Base-by-base conservation (phyloP, 2,329 filamentous ascomycete species). In the Aspergillus puulaauensis region DNA sequence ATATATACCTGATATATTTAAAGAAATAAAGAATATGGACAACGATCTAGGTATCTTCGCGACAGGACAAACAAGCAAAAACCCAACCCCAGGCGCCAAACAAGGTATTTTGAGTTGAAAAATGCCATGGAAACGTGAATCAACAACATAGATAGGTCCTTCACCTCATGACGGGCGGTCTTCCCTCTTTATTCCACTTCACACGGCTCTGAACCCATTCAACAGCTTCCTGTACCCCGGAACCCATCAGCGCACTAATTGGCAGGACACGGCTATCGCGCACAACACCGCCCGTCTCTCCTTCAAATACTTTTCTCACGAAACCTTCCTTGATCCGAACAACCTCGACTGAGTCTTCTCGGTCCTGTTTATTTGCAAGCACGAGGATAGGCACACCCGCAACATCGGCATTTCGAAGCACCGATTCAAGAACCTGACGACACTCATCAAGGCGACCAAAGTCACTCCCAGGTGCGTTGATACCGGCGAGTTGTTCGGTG, bases 291-390 rank as follows among this genome's bases (percentile, higher is more conserved):
- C 91, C 91, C 77, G 93, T 95, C 71, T 96, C 91, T 19, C 95
- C 91, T 79, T 98, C 93, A 79, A 96, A 95, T 21, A 99, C 93
- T 78, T 90, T 92, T 77, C 96, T 89, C 52, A 99, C 93, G 54
- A 98, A 81, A 0, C 93, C 95, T 75, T 99, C 95, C 78, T 99
- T 99, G 72, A 99, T 97, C 64, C 92, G 83, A 59, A 98, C 93
- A 2, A 97, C 95, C 81, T 99, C 95, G 52, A 98, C 90, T 66
- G 93, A 98, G 75, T 98, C 95, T 76, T 99, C 95, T 2, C 93
- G 81, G 74, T 99, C 95, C 78, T 99, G 95, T 78, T 99, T 99
- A 74, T 99, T 99, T 60, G 95, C 95, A 64, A 99, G 79, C 49
- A 99, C 90, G 56, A 99, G 78, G 55, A 99, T 82, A 21, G 95